Evolutionary conservation across 106 monocot species (phyloP), one percentile per base, ranked within the genome.

Genomic region (Chionographis japonica): DNA sequence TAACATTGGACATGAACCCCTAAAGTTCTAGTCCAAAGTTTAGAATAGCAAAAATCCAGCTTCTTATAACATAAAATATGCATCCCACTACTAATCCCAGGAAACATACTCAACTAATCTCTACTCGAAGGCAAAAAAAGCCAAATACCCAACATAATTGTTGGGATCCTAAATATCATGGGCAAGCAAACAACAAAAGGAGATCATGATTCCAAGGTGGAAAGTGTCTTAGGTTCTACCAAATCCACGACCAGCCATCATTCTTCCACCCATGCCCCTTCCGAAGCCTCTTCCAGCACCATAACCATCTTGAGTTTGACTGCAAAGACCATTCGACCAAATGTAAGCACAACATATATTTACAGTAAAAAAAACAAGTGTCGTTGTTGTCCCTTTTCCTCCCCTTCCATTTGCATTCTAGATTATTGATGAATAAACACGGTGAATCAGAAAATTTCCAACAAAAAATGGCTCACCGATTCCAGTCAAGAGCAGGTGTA

Each of bases 221-320:
- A 63, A 63, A 40, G 50, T 27, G 56, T 42, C 14, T 58, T 5
- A 66, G 62, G 52, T 12, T 64, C 58, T 95, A 88, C 91, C 91
- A 83, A 91, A 91, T 58, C 90, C 90, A 84, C 90, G 87, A 16
- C 88, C 84, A 77, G 50, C 73, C 66, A 79, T 74, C 88, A 84
- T 91, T 64, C 95, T 81, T 65, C 88, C 91, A 75, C 95, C 88
- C 69, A 90, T 85, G 56, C 92, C 97, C 63, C 92, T 86, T 54
- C 97, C 97, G 77, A 76, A 98, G 35, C 97, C 89, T 90, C 97
- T 89, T 27, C 95, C 95, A 54, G 77, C 56, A 40, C 87, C 87
- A 84, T 63, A 85, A 58, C 67, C 71, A 58, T 92, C 97, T 62
- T 85, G 85, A 62, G 71, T 50, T 84, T 83, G 85, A 40, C 92